Evolutionary conservation across 495 filamentous ascomycete genomes (phyloP).

Genomic region (Haplographium delicatum): DNA sequence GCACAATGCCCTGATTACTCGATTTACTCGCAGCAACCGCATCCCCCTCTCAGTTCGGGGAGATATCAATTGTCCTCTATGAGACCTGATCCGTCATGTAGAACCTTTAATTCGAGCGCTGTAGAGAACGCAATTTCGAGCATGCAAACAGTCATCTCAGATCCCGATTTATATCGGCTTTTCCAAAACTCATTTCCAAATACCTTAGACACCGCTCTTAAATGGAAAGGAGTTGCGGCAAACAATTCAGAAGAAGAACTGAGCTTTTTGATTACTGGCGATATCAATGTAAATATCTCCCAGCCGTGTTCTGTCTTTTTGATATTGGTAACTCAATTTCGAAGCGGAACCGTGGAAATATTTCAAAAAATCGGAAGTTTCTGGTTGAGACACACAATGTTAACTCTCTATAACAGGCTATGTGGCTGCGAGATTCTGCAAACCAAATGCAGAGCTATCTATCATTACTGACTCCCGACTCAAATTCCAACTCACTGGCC

Average conservation of each 20-base stretch:
- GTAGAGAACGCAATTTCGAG: constrained; percentile 50
- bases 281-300: constrained; percentile 38
- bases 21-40: constrained; percentile 37
- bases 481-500: constrained; percentile 43
- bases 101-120: constrained; percentile 52
- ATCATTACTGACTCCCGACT: constrained; percentile 43
- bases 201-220: constrained; percentile 63
- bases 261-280: constrained; percentile 43
- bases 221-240: constrained; percentile 51
- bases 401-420: constrained; percentile 70
- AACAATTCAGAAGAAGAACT: constrained; percentile 37
- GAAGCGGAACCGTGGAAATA: neutral
- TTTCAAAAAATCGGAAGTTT: neutral
- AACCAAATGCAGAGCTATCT: constrained; percentile 65
- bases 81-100: constrained; percentile 50
- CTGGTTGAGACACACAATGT: constrained; percentile 25
- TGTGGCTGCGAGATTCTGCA: constrained; percentile 66
- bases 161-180: constrained; percentile 60
- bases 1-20: constrained; percentile 51
- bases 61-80: constrained; percentile 47
- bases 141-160: constrained; percentile 44
- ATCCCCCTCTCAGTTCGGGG: constrained; percentile 41
- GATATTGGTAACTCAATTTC: neutral
- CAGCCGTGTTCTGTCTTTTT: no score
- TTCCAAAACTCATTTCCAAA: constrained; percentile 64